Evolutionary conservation across 1,284 basidiomycete genomes (phyloP).

Genomic region (Microbotryomycetes sp.): DNA sequence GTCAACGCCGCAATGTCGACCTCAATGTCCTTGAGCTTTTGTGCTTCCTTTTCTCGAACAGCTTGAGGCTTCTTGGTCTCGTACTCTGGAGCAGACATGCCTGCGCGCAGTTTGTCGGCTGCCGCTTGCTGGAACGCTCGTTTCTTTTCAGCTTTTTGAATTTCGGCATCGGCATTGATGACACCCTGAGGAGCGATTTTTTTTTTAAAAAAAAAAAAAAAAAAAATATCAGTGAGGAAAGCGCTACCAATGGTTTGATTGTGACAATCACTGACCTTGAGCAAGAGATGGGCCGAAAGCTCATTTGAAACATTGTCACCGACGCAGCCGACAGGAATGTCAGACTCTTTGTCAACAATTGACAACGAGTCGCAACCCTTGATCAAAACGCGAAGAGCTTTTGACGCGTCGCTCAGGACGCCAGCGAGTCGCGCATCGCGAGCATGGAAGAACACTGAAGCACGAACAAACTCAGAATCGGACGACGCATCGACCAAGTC

Average conservation of each 20-base stretch:
- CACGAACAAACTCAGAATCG: background rate
- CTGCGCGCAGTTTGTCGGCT: conserved; percentile 66
- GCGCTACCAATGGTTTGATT: no score
- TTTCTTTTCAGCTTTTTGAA: conserved; percentile 78
- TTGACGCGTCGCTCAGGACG: conserved; percentile 8
- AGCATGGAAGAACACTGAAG: conserved; percentile 60
- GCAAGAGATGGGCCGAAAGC: conserved; percentile 70
- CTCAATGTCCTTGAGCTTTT: conserved; percentile 62
- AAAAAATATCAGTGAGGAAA: no score
- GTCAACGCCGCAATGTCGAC: conserved; percentile 57
- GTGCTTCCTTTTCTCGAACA: conserved; percentile 64
- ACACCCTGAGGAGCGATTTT: conserved; percentile 59
- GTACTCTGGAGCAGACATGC: conserved; percentile 68
- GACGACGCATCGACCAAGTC: background rate
- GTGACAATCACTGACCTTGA: conserved; percentile 59
- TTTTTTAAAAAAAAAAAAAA: no score
- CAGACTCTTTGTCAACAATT: conserved; percentile 51
- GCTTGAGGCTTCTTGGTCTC: conserved; percentile 66
- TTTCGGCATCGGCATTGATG: conserved; percentile 74
- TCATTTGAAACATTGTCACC: conserved; percentile 69
- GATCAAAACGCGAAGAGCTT: conserved; percentile 48
- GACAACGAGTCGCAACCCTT: conserved; percentile 76
- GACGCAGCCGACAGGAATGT: conserved; percentile 80
- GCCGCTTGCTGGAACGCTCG: conserved; percentile 60
- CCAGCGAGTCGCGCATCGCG: conserved; percentile 19